These are phyloP conservation scores for Xylariaceae sp. DNA, from an alignment of 2,329 filamentous ascomycete species.

Conservation along the genomic window DNA sequence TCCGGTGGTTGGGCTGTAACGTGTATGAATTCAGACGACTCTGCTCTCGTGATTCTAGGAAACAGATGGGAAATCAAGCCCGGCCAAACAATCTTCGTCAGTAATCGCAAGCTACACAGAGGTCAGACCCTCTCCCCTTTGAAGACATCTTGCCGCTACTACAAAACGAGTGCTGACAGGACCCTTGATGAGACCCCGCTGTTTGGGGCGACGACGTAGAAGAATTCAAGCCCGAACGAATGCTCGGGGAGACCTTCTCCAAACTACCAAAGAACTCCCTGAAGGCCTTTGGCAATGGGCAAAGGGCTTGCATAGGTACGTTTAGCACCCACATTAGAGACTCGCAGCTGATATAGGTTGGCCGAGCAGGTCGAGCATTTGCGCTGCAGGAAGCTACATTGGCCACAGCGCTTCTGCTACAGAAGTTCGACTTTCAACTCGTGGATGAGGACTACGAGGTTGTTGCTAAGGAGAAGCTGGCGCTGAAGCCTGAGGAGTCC, in stretches of 20 bases:
- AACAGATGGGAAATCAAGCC: constrained; percentile 36
- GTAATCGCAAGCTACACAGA: constrained; percentile 37
- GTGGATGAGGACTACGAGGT: constrained; percentile 8
- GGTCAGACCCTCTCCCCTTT: neutral
- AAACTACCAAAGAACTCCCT: constrained; percentile 21
- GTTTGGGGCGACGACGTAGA: constrained; percentile 44
- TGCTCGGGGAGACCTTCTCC: constrained; percentile 41
- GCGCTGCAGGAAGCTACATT: constrained; percentile 7
- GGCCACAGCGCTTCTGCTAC: constrained; percentile 6
- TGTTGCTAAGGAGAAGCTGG: neutral
- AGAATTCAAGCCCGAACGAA: constrained; percentile 44
- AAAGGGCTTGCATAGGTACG: constrained; percentile 9
- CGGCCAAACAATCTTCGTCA: constrained; percentile 30
- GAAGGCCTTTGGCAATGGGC: constrained; percentile 8
- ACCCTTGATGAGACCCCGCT: constrained; percentile 33
- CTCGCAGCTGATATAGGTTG: no score
- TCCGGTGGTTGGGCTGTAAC: constrained; percentile 25
- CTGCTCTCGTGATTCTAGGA: constrained; percentile 26
- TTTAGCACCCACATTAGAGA: no score
- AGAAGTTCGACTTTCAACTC: constrained; percentile 8
- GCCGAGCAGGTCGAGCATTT: no score
- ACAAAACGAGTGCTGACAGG: neutral
- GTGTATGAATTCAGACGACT: constrained; percentile 42
- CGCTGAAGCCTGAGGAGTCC: constrained; percentile 4
- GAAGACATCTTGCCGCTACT: no score